Percentiles rank a stretch among this genome's conserved stretches.
These are phyloP conservation scores for Septoria petroselini DNA, from an alignment of 2,329 filamentous ascomycete genomes.

Conservation along the genomic window DNA sequence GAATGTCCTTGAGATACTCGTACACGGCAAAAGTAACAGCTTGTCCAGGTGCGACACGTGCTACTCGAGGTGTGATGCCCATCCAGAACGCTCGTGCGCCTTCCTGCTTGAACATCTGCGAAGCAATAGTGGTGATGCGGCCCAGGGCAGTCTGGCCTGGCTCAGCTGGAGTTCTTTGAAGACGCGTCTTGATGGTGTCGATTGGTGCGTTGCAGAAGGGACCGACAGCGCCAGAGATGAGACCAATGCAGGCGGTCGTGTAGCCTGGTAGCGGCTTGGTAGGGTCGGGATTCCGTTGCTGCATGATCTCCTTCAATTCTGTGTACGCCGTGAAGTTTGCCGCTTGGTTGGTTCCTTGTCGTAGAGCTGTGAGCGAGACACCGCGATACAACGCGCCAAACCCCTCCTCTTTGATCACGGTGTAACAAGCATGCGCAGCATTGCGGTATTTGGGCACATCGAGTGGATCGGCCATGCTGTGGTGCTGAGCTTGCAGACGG, in stretches of 20 bases:
- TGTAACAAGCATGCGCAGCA: conserved; percentile 78
- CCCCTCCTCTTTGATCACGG: conserved; percentile 88
- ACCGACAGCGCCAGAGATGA: conserved; percentile 91
- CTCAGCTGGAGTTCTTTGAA: conserved; percentile 85
- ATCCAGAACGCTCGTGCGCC: conserved; percentile 96
- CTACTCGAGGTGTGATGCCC: conserved; percentile 94
- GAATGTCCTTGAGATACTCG: conserved; percentile 50
- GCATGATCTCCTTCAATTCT: conserved; percentile 79
- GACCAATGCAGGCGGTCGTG: conserved; percentile 86
- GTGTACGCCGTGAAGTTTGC: conserved; percentile 98
- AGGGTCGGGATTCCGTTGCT: conserved; percentile 68
- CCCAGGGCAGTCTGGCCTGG: conserved; percentile 72
- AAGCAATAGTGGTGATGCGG: conserved; percentile 73
- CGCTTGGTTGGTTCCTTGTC: conserved; percentile 95
- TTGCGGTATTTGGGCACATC: conserved; percentile 97
- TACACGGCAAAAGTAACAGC: conserved; percentile 67
- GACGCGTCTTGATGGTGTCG: conserved; percentile 95
- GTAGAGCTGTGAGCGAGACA: conserved; percentile 85
- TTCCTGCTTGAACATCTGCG: conserved; percentile 69
- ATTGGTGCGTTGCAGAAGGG: conserved; percentile 96
- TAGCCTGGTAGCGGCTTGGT: conserved; percentile 70
- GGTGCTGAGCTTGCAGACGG: conserved; percentile 93
- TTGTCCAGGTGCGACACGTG: conserved; percentile 95
- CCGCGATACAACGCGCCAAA: conserved; percentile 84
- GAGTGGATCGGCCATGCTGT: conserved; percentile 94